Base-by-base conservation (phyloP, 78 protist genomes). In the Cavenderia fasciculata region DNA sequence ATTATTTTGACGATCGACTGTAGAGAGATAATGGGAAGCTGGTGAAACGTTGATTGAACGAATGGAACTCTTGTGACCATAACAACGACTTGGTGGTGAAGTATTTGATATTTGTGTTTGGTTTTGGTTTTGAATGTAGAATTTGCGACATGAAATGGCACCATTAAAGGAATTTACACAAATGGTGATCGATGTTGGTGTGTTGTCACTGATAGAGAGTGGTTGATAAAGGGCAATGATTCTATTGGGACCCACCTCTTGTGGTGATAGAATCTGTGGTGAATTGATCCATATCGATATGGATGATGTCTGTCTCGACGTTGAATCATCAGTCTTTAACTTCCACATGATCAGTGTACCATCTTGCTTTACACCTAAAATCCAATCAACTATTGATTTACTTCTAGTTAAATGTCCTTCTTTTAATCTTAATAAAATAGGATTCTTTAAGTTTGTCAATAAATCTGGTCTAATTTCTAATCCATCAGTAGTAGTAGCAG, bases 171-270 rank as follows among this genome's bases (percentile, higher is more conserved):
- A 79, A 54, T 79, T 79, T 5, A 79, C 69, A 79, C 88, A 62
- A 41, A 79, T 59, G 11, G 69, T 79, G 38, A 79, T 66, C 16
- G 76, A 51, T 2, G 65, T 40, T 12, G 88, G 88, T 65, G 88
- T 79, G 61, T 79, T 65, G 57, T 79, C 88, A 16, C 66, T 25
- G 5, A 54, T 63, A 21, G 88, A 66, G 34, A 51, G 25, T 49
- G 88, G 76, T 79, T 79, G 88, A 79, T 79, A 79, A 2, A 65
- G 27, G n/a, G 88, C 73, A 36, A 79, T 51, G 40, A 79, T 79
- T 12, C 88, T 19, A 29, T 79, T 79, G 31, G 88, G 88, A 25
- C 88, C 88, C 62, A 79, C 40, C 43, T 79, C 88, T 52, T 79
- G 88, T 6, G 71, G 71, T 52, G 76, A 52, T 23, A 79, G 49